These are phyloP conservation scores for Lodderomyces jiufengensis DNA, from an alignment of 1,139 yeast genomes.

Conservation along the genomic window DNA sequence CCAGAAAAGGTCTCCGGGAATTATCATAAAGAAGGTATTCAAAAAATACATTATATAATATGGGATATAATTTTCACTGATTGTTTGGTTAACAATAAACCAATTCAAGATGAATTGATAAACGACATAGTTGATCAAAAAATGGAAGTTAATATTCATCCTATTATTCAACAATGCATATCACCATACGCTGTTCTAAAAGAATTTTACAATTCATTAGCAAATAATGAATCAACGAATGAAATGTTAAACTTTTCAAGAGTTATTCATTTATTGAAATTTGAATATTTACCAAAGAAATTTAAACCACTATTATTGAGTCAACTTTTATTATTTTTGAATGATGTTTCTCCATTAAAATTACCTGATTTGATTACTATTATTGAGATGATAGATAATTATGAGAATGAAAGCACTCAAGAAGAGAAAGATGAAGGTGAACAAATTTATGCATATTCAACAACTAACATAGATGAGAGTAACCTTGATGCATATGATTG, in stretches of 20 bases:
- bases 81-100: slow-evolving; percentile 49
- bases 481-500: slow-evolving; percentile 26
- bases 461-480: slow-evolving; percentile 21
- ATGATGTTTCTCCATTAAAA: slow-evolving; percentile 23
- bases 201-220: slow-evolving; percentile 40
- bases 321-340: slow-evolving; percentile 47
- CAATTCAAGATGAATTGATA: slow-evolving; percentile 53
- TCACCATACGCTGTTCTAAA: slow-evolving; percentile 70
- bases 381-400: slow-evolving; percentile 47
- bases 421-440: slow-evolving; percentile 30
- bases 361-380: slow-evolving; percentile 46
- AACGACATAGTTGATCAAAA: slow-evolving; percentile 48
- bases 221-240: slow-evolving; percentile 17
- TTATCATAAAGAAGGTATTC: slow-evolving; percentile 29
- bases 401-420: slow-evolving; percentile 28
- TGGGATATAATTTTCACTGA: slow-evolving; percentile 59
- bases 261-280: slow-evolving; percentile 55
- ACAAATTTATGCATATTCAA: slow-evolving; percentile 29
- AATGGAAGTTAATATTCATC: slow-evolving; percentile 43
- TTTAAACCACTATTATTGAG: slow-evolving; percentile 49
- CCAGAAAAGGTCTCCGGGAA: slow-evolving; percentile 17
- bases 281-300: slow-evolving; percentile 62
- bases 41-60: slow-evolving; percentile 35
- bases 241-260: slow-evolving; percentile 16
- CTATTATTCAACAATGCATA: slow-evolving; percentile 61